A percentile compares a stretch with the other conserved stretches of the same genome.
phyloP scores from a whole-genome alignment of 176 grass and related monocot genomes.

The Stipa capillata region DNA sequence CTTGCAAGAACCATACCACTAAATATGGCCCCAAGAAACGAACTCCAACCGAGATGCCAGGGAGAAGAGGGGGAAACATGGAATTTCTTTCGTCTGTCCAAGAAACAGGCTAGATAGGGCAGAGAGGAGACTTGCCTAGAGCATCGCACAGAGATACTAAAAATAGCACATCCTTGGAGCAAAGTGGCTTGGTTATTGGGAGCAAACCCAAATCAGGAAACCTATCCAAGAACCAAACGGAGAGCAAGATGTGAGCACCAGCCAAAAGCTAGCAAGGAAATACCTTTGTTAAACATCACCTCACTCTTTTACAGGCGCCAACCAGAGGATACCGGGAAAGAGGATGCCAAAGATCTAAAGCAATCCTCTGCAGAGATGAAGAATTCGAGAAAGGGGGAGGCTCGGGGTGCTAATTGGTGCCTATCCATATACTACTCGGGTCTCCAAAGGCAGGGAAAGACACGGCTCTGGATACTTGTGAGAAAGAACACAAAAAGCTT shows the following conservation, averaged over 20 bases:
- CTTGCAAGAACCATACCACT: background rate
- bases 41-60: background rate
- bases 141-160: background rate
- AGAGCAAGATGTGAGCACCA: conserved; percentile 7
- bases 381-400: conserved; percentile 10
- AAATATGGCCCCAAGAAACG: background rate
- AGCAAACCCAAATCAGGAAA: conserved; percentile 32
- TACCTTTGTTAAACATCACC: conserved; percentile 16
- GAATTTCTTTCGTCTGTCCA: background rate
- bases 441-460: background rate
- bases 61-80: background rate
- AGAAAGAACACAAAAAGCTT: conserved; percentile 30
- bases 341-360: conserved; percentile 32
- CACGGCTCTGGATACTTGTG: too few species aligned
- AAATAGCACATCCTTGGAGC: conserved; percentile 28
- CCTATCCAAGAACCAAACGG: conserved; percentile 28
- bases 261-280: conserved; percentile 23
- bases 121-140: background rate
- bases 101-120: background rate
- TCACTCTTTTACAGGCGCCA: background rate
- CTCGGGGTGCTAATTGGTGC: background rate
- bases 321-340: conserved; percentile 13
- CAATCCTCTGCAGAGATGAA: background rate
- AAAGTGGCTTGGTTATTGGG: background rate
- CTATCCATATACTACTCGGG: background rate